Base-by-base conservation (phyloP, 371 early-diverging fungal genomes). In the Rhizopus stolonifer region DNA sequence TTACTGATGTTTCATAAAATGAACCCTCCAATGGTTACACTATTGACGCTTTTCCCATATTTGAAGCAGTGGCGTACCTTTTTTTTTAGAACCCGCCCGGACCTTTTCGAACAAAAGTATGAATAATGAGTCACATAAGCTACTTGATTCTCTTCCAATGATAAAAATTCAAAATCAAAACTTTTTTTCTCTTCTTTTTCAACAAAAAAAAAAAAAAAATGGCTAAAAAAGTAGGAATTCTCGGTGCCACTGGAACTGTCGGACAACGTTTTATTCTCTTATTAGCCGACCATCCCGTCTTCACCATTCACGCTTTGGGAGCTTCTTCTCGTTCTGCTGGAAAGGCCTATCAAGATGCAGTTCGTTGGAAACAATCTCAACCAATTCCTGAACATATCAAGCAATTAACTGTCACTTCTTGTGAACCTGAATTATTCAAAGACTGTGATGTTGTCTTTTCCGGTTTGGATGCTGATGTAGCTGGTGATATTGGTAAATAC, bases 211-310 rank as follows among this genome's bases (percentile, higher is more conserved):
- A 34, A 34, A 34, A 34, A 36, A 21, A 21, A 7, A 42, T 42
- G 42, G 22, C 54, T 32, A 49, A 77, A 53, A 88, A 84, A 66
- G 94, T 89, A 31, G 98, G 94, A 61, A 87, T 97, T 54, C 89
- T 97, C 49, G 98, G 98, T 61, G 96, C 95, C 31, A 98, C 96
- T 3, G 98, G 96, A 65, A 95, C 93, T n/a, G 98, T 98, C 18
- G 96, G 96, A 38, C 98, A 98, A 67, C 88, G 96, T n/a, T 96
- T 98, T 59, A 92, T 96, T 56, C 78, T 87, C 42, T 81, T 96
- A 44, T 84, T 98, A 45, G 83, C 86, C 7, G 68, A 79, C 48
- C 94, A 98, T 72, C 96, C 96, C 40, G 72, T 80, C 54, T 94
- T 98, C 65, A 75, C 74, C 39, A 84, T 98, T 65, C 86, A 86